Evolutionary conservation across 2,329 filamentous ascomycete species (phyloP).

Genomic region (Calonectria pseudoreteaudii): DNA sequence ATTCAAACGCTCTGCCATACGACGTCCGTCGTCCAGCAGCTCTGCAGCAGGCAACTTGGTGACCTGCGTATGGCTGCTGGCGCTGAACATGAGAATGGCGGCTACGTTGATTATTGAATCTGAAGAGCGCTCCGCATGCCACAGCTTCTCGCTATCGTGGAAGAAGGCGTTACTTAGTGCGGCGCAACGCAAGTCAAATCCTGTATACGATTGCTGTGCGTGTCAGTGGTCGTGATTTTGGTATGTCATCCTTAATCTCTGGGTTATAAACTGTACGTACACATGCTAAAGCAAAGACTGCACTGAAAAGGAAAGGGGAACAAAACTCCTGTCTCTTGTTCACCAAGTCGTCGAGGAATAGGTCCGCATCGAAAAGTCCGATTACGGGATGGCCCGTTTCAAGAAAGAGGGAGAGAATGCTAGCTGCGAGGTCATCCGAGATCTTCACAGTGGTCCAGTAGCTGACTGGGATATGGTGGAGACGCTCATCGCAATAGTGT

Average conservation of each 20-base stretch:
- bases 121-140: slow-evolving; percentile 29
- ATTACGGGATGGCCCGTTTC: slow-evolving; percentile 49
- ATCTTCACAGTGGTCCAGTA: slow-evolving; percentile 49
- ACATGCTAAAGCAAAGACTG: slow-evolving; percentile 48
- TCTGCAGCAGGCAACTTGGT: background rate
- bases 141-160: slow-evolving; percentile 23
- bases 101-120: slow-evolving; percentile 31
- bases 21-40: slow-evolving; percentile 1
- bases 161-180: slow-evolving; percentile 23
- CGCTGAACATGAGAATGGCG: slow-evolving; percentile 27
- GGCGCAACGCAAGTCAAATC: background rate
- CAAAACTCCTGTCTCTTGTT: slow-evolving; percentile 40
- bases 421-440: slow-evolving; percentile 44
- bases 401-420: slow-evolving; percentile 48
- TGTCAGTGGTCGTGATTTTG: background rate
- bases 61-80: slow-evolving; percentile 15
- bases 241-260: background rate
- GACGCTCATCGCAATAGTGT: slow-evolving; percentile 28
- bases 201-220: slow-evolving; percentile 1
- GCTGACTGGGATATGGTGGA: slow-evolving; percentile 38
- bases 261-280: slow-evolving; percentile 32
- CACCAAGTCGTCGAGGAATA: slow-evolving; percentile 49
- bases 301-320: slow-evolving; percentile 47
- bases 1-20: slow-evolving; percentile 18
- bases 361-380: slow-evolving; percentile 48